Base-by-base conservation (phyloP, 2,329 filamentous ascomycete species). In the Aspergillus novoparasiticus region DNA sequence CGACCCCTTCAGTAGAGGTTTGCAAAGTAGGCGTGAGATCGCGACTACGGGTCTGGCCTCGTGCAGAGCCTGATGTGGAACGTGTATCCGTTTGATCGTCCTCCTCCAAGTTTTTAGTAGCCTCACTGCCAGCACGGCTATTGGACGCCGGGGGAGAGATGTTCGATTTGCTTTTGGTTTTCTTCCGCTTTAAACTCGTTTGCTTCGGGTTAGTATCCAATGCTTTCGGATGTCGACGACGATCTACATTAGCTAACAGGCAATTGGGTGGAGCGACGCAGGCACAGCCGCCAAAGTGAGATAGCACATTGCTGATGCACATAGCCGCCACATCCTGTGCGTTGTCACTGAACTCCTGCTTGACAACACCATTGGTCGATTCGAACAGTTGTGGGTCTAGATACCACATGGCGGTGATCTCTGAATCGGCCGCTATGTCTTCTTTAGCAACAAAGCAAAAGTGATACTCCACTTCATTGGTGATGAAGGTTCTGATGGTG, bases 361-460 rank as follows among this genome's bases (percentile, higher is more conserved):
- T 81, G 36, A 79, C 75, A 46, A 80, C 58, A 12, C 78, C 76
- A 66, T 79, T 77, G 45, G 71, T 72, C 6, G 77, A 74, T 45
- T 74, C 73, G 54, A 75, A 75, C 21, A 80, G 68, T 55, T 79
- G 76, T 21, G 76, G 73, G 59, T 82, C 79, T 11, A 82, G 71
- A 66, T 82, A 82, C 82, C 82, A 84, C 64, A 78, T 81, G 4
- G 80, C 79, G 4, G 82, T 83, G 30, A 84, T 76, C 67, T 84
- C 82, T 1, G 80, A 74, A 59, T 80, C 76, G n/a, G 87, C 82
- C 19, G 84, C 78, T 61, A 98, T 93, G 43, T 89, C 85, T 59
- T 90, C 86, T 69, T 92, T 92, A 70, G 93, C 93, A 63, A 97
- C 88, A 66, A 97, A 89, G 86, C 94, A 97, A 76, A 98, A 97